phyloP scores from a whole-genome alignment of 73 alveolate genomes.

The Tetrahymena malaccensis region DNA sequence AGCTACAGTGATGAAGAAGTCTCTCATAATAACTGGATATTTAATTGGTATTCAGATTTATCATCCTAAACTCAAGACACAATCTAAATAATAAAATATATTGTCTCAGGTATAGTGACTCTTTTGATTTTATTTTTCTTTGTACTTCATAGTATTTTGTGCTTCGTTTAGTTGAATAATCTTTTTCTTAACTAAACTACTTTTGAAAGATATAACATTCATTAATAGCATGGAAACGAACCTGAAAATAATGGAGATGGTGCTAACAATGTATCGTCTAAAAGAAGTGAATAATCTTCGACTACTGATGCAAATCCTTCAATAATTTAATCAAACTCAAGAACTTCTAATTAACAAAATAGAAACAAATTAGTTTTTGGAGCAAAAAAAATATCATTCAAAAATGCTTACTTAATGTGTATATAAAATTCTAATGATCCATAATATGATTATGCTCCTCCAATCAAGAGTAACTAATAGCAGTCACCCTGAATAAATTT shows the following conservation, averaged over 20 bases:
- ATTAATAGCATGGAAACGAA: not conserved
- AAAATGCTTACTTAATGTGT: not conserved
- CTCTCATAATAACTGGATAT: not conserved
- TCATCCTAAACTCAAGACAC: not conserved
- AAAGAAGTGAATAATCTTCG: not conserved
- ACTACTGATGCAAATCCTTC: not conserved
- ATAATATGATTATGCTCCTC: not conserved
- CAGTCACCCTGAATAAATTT: not conserved
- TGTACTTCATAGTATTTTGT: not conserved
- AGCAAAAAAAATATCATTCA: not conserved
- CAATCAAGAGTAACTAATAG: not conserved
- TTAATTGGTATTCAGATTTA: not conserved
- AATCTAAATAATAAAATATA: not conserved
- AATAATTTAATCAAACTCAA: not conserved
- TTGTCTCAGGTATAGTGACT: not conserved
- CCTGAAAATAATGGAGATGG: not conserved
- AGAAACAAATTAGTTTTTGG: not conserved
- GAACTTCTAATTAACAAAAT: not conserved
- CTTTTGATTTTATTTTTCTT: not conserved
- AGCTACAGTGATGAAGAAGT: not conserved
- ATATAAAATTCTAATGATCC: not conserved
- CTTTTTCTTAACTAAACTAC: not conserved
- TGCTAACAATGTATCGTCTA: not conserved
- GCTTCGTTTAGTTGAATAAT: not conserved
- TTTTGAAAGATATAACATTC: not conserved